Percentiles rank a stretch among this genome's conserved stretches.
Evolutionary conservation across 1,139 yeast species (phyloP).

Genomic region (Candida gigantensis): DNA sequence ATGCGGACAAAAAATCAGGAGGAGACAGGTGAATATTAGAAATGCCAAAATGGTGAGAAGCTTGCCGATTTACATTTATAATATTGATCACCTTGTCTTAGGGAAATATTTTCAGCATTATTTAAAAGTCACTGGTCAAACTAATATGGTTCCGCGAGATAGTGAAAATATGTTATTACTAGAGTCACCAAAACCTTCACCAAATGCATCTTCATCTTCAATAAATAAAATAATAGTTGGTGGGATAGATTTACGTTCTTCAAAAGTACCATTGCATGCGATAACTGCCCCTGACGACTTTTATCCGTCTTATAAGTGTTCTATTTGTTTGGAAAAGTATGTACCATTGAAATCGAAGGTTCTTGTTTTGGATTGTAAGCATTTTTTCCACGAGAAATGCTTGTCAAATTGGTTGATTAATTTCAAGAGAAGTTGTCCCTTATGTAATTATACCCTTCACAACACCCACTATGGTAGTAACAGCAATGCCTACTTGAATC

Average conservation of each 20-base stretch:
- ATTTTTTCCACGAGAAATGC: conserved; percentile 46
- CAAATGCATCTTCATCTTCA: conserved; percentile 22
- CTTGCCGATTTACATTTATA: conserved; percentile 43
- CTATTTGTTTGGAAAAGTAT: conserved; percentile 47
- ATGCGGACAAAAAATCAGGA: conserved; percentile 31
- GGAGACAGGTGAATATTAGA: conserved; percentile 27
- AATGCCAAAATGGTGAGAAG: conserved; percentile 38
- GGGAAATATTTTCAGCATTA: conserved; percentile 29
- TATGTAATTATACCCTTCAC: conserved; percentile 37
- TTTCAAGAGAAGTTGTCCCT: conserved; percentile 46
- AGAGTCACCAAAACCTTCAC: conserved; percentile 16
- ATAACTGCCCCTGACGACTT: conserved; percentile 38
- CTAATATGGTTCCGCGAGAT: conserved; percentile 15
- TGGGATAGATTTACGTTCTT: conserved; percentile 32
- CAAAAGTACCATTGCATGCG: conserved; percentile 23
- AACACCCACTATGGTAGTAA: conserved; percentile 6
- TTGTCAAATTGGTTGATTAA: conserved; percentile 49
- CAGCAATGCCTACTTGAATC: conserved; percentile 18
- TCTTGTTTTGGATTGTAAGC: conserved; percentile 46
- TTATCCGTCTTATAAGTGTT: conserved; percentile 44
- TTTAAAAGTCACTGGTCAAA: conserved; percentile 26
- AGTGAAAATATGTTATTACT: conserved; percentile 9
- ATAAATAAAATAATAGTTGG: conserved; percentile 28
- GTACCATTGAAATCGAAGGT: conserved; percentile 39
- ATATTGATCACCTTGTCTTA: conserved; percentile 36